Base-by-base conservation (phyloP, 2,329 filamentous ascomycete genomes). In the Cercospora janseana region DNA sequence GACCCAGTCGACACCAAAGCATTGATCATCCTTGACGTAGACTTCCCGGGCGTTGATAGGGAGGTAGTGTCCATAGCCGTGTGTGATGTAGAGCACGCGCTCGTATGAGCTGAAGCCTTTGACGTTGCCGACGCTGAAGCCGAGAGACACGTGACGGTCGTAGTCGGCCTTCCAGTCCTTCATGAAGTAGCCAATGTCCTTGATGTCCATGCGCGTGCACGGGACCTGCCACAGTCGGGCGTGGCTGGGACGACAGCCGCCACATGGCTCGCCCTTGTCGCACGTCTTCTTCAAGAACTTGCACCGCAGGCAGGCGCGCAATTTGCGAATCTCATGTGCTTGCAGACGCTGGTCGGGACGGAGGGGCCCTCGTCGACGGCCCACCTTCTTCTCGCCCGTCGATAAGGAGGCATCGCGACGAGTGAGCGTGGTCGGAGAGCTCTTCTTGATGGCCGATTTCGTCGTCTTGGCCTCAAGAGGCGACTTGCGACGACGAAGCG, bases 211-310 rank as follows among this genome's bases (percentile, higher is more conserved):
- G 55, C 92, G 87, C 31, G 92, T 97, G 78, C 92, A 97, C 54
- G 92, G 92, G 35, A 97, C 92, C 73, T 96, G 91, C 92, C 92
- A 97, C 45, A 97, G 79, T 58, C 92, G 85, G 57, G 92, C 92
- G 70, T 97, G 92, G 15, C 91, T 95, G 43, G 92, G 92, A 74
- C 95, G 88, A 75, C 92, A 97, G 40, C 92, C 92, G 63, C 86
- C 87, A 72, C 92, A 97, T 51, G 92, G 92, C 75, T 96, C 91
- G 57, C 92, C 92, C 76, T 94, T 96, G 72, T 97, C 92, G 68
- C 92, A 97, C 41, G 92, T 96, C 81, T 97, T 97, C 81, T 97
- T 97, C 69, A 97, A 79, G 77, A 96, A 97, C 75, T 96, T 96
- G 81, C 92, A 97, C 59, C 92, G 85, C 63, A 97, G 77, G 70